Evolutionary conservation across 345 rosid species (phyloP), one percentile per base, ranked within the genome.

Genomic region (Citrus glauca): DNA sequence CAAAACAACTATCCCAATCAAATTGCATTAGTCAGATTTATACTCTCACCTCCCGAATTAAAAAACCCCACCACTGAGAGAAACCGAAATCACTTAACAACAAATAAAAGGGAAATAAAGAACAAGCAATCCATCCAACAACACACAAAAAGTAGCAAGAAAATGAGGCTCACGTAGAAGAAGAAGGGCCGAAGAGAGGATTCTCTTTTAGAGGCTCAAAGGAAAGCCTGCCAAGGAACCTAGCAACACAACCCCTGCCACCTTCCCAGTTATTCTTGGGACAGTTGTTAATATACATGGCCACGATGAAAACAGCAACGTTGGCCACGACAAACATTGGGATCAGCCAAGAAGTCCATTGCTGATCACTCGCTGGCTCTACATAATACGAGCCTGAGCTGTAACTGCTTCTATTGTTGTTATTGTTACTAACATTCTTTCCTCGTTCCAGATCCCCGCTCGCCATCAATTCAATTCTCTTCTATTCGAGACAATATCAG

Each of bases 151-250:
- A 59, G 9, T 59, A 17, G 16, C n/a, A 4, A 30, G 48, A 4
- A 13, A 72, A 57, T 28, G 17, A 19, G 71, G 83, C 97, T 87
- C 81, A 97, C 98, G 98, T 89, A 6, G 69, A 35, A 83, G 98
- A 89, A 78, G 99, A 97, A 4, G 98, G 98, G 32, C 98, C 99
- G 75, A 97, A 90, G 57, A 94, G 90, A 82, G 99, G 99, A 73
- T 97, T 97, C 81, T 91, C 98, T 78, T 75, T 89, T 76, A 90
- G 84, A 35, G 99, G 98, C 86, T 94, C 88, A 83, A 97, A 97
- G 9, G 98, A 90, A 70, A 95, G 55, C 78, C 98, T 90, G 9
- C 96, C 90, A 4, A 97, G 92, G 77, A 93, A 91, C 82, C 77
- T 87, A 53, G 93, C 96, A 57, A 91, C 93, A 28, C 99, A 97